Evolutionary conservation across 805 yeast species (phyloP).

Genomic region (Limtongozyma cylindracea): DNA sequence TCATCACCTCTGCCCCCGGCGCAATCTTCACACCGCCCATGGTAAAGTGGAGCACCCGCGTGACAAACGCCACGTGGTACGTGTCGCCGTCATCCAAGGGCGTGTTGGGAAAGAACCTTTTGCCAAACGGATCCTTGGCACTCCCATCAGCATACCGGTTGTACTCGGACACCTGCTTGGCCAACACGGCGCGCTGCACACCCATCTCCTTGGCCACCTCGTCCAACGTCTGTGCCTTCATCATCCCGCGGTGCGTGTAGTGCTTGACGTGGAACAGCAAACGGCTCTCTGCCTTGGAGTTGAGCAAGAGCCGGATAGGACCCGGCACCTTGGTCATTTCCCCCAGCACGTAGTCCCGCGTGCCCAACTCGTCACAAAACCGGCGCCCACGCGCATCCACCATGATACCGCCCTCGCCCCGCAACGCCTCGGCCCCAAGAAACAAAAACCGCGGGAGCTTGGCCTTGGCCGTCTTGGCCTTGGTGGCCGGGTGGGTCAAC

Average conservation of each 20-base stretch:
- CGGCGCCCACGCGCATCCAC: slow-evolving; percentile 24
- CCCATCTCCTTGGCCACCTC: slow-evolving; percentile 18
- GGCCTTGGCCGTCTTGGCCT: slow-evolving; percentile 11
- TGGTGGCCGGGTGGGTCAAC: slow-evolving; percentile 19
- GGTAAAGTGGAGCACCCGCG: slow-evolving; percentile 25
- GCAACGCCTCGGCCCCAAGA: slow-evolving; percentile 37
- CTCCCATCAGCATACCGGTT: slow-evolving; percentile 16
- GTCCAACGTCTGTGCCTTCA: slow-evolving; percentile 18
- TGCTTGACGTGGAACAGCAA: slow-evolving; percentile 27
- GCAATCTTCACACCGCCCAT: slow-evolving; percentile 47
- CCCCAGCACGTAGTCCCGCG: slow-evolving; percentile 33
- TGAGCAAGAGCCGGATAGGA: slow-evolving; percentile 24
- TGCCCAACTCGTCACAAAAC: slow-evolving; percentile 33
- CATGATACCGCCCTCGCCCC: slow-evolving; percentile 43
- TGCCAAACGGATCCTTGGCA: slow-evolving; percentile 14
- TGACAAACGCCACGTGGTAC: slow-evolving; percentile 25
- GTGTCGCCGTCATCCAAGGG: slow-evolving; percentile 11
- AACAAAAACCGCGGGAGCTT: slow-evolving; percentile 25
- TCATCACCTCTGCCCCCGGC: slow-evolving; percentile 7
- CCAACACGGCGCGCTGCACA: slow-evolving; percentile 7
- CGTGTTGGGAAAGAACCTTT: slow-evolving; percentile 19
- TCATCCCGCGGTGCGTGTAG: slow-evolving; percentile 26
- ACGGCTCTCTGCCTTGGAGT: slow-evolving; percentile 15
- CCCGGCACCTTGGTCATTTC: slow-evolving; percentile 22
- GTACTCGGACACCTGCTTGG: slow-evolving; percentile 11